phyloP scores from a whole-genome alignment of 371 early-diverging fungal genomes.

The Parasitella parasitica region DNA sequence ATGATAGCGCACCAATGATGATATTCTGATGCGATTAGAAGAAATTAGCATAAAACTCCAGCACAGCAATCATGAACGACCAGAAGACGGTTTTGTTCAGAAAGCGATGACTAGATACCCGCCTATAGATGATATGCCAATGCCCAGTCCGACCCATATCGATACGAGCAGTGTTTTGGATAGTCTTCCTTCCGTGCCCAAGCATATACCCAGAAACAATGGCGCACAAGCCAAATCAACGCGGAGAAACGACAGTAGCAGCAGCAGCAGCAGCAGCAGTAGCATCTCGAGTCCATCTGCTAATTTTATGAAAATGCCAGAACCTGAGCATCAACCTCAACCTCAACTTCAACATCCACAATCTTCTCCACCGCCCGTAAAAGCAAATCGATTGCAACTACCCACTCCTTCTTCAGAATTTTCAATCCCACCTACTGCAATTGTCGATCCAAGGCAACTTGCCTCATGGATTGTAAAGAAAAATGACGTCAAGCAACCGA shows the following conservation, averaged over 20 bases:
- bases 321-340: neutral
- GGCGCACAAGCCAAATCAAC: neutral
- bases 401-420: slow-evolving; percentile 25
- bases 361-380: slow-evolving; percentile 15
- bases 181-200: slow-evolving; percentile 19
- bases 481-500: slow-evolving; percentile 27
- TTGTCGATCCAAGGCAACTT: slow-evolving; percentile 44
- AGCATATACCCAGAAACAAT: slow-evolving; percentile 7
- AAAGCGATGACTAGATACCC: slow-evolving; percentile 5
- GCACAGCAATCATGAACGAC: neutral
- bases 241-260: neutral
- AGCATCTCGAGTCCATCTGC: neutral
- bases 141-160: neutral
- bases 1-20: slow-evolving; percentile 36
- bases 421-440: slow-evolving; percentile 24
- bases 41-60: slow-evolving; percentile 2
- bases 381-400: slow-evolving; percentile 5
- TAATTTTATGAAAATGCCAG: slow-evolving; percentile 16
- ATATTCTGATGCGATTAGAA: slow-evolving; percentile 27
- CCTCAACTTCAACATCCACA: neutral
- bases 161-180: neutral
- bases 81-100: neutral
- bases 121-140: neutral
- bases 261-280: neutral
- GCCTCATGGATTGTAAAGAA: slow-evolving; percentile 35